Evolutionary conservation across 1,284 basidiomycete genomes (phyloP), one percentile per base, ranked within the genome.

Genomic region (Ceratobasidium sp.): DNA sequence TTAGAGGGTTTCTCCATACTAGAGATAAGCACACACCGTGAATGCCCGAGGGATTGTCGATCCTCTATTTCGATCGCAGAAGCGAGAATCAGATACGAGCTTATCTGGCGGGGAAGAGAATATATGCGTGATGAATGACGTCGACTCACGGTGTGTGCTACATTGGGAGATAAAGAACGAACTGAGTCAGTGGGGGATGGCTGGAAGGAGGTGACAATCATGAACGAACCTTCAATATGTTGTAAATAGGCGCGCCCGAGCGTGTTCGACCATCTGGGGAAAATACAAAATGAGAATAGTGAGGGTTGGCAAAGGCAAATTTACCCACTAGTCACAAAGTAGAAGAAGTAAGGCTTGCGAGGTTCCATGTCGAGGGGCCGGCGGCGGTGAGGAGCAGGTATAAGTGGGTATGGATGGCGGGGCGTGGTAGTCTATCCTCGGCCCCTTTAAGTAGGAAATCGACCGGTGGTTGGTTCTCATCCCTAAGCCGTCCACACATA

Each of bases 101-200:
- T 69, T 69, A 69, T 69, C 52, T 46, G 35, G 52, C 11, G 50
- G 35, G 35, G 35, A 38, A 38, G 11, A 41, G 50, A 21, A 18
- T 69, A 46, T 57, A 46, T 69, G 35, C 52, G 43, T 50, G 52
- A 69, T 52, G 52, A 55, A 69, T 69, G 47, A 41, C 49, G 47
- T 43, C n/a, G 35, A 69, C 64, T 69, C 64, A 69, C 64, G 64
- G 64, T 46, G 64, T 69, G 41, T 69, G 64, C 64, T 69, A 30
- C 35, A 28, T 16, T 21, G 35, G 32, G 32, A 3, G 52, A 55
- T 49, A 23, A 49, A n/a, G 49, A 38, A 57, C 21, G 38, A 28
- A 46, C 21, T 11, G 63, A 23, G 30, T 50, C 41, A 46, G 54
- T 69, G 43, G 21, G 18, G 32, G 57, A 59, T 41, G 57, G 6